Evolutionary conservation across 805 yeast genomes (phyloP).

Genomic region (Lipomyces sp.): DNA sequence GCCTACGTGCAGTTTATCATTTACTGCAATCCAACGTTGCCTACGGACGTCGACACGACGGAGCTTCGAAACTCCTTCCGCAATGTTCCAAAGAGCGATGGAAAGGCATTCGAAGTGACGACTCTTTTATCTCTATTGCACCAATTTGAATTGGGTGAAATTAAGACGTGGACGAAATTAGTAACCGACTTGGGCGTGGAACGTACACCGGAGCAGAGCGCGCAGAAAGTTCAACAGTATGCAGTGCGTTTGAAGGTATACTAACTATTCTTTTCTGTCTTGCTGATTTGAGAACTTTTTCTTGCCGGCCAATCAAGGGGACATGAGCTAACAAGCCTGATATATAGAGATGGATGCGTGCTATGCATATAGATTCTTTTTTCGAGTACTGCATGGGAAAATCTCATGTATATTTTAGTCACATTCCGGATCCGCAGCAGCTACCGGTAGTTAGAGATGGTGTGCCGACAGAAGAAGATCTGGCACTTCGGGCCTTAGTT

Average conservation of each 20-base stretch:
- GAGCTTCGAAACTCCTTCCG: constrained; percentile 23
- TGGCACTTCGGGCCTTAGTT: constrained; percentile 23
- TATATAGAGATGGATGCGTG: constrained; percentile 26
- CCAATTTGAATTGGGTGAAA: constrained; percentile 24
- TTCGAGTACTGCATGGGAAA: constrained; percentile 27
- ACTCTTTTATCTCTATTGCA: constrained; percentile 13
- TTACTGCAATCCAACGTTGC: constrained; percentile 25
- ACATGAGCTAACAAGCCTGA: not conserved
- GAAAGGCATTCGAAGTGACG: constrained; percentile 19
- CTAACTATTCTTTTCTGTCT: not conserved
- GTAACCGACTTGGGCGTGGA: constrained; percentile 28
- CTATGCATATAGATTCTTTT: constrained; percentile 29
- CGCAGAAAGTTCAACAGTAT: constrained; percentile 28
- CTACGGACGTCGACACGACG: constrained; percentile 9
- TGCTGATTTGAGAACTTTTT: too few species aligned
- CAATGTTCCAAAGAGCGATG: constrained; percentile 28
- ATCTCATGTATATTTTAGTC: constrained; percentile 18
- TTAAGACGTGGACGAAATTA: constrained; percentile 27
- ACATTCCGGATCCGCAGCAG: constrained; percentile 21
- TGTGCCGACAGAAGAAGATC: constrained; percentile 27
- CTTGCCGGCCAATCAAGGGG: not conserved
- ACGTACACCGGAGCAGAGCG: constrained; percentile 26
- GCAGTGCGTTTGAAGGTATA: constrained; percentile 27
- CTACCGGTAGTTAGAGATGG: constrained; percentile 16
- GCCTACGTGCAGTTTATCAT: constrained; percentile 19